These are phyloP conservation scores for Barnettozyma siamensis DNA, from an alignment of 805 yeast species.

Conservation along the genomic window DNA sequence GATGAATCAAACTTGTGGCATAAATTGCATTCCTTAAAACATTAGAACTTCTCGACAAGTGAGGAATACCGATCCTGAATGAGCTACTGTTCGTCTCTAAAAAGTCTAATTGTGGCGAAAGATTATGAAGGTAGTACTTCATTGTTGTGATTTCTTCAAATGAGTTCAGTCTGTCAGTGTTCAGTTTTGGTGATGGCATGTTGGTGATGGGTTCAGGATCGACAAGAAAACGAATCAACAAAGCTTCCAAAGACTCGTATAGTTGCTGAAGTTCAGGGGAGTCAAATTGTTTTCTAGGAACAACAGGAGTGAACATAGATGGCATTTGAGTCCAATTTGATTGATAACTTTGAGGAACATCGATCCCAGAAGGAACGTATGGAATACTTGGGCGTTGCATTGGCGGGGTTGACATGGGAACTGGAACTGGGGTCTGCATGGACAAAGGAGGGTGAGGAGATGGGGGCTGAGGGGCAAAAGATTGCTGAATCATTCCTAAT, in stretches of 20 bases:
- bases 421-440: background rate
- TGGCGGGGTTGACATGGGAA: background rate
- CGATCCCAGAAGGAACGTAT: background rate
- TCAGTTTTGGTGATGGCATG: background rate
- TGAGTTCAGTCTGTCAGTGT: background rate
- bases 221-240: background rate
- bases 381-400: background rate
- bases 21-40: slow-evolving; percentile 7
- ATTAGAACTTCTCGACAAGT: slow-evolving; percentile 2
- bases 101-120: slow-evolving; percentile 8
- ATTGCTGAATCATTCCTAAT: background rate
- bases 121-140: slow-evolving; percentile 1
- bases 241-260: background rate
- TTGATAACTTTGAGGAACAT: slow-evolving; percentile 1
- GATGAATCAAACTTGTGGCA: slow-evolving; percentile 7
- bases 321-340: background rate
- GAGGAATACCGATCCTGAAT: slow-evolving; percentile 3
- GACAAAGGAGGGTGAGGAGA: background rate
- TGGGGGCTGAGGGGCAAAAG: background rate
- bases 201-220: slow-evolving; percentile 5
- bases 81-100: background rate
- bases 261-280: background rate
- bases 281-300: background rate
- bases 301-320: background rate
- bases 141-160: slow-evolving; percentile 7